Percentiles rank a stretch among this genome's conserved stretches.
Conservation (phyloP, 2,329 filamentous ascomycete genomes). For the Thermoascus crustaceus region DNA sequence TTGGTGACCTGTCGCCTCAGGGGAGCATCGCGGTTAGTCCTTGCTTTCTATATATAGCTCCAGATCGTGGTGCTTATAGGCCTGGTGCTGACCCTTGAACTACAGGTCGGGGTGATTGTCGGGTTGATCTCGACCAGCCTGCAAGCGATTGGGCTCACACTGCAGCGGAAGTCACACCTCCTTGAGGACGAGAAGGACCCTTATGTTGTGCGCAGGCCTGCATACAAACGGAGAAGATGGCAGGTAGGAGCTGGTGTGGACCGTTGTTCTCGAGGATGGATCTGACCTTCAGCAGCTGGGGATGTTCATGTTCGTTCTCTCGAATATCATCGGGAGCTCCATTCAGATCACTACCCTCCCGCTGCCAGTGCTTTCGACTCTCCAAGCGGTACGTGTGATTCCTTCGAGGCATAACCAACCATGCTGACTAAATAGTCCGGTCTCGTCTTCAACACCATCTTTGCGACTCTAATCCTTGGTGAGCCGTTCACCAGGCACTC, state of each 20-base stretch:
- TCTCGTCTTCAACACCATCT: conserved; percentile 96
- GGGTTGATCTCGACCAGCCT: conserved; percentile 89
- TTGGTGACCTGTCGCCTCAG: conserved; percentile 68
- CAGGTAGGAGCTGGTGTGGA: conserved; percentile 45
- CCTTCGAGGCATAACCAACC: neutral
- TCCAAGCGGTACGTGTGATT: conserved; percentile 60
- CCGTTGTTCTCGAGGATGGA: conserved; percentile 10
- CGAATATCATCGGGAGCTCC: conserved; percentile 88
- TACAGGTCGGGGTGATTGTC: conserved; percentile 84
- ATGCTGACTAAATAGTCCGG: conserved; percentile 51
- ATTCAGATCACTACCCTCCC: conserved; percentile 97
- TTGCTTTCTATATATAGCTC: conserved; percentile 15
- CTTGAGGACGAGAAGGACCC: conserved; percentile 88
- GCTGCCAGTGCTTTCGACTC: conserved; percentile 83
- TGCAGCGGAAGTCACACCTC: conserved; percentile 96
- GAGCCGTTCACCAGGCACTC: conserved; percentile 94
- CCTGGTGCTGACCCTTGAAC: neutral
- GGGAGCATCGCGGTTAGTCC: conserved; percentile 65
- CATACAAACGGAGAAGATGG: conserved; percentile 86
- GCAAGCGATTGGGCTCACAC: conserved; percentile 86
- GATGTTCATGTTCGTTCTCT: conserved; percentile 93
- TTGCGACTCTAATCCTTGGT: conserved; percentile 82
- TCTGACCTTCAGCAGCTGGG: conserved; percentile 48
- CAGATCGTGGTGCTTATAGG: too few relatives aligned
- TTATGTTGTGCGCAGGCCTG: conserved; percentile 71